Evolutionary conservation across 306 rosid species (phyloP).

Genomic region (Urtica urens): DNA sequence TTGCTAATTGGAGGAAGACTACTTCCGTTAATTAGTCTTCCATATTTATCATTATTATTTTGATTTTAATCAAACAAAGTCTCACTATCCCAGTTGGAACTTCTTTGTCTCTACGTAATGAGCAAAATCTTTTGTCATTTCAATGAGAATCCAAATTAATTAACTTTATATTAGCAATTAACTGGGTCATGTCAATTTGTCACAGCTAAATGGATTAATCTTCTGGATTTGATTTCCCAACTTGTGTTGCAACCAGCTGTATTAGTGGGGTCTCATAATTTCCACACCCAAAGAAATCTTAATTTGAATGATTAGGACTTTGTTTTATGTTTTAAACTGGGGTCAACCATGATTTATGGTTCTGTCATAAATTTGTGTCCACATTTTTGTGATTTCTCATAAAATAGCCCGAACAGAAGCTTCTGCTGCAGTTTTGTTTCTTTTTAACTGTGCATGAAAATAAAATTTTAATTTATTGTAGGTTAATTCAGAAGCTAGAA

Average conservation of each 20-base stretch:
- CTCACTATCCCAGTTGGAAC: constrained; percentile 17
- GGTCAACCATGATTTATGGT: constrained; percentile 64
- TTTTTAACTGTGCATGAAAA: constrained; percentile 25
- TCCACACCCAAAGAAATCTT: constrained; percentile 31
- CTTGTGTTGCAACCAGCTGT: constrained; percentile 93
- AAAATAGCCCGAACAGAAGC: constrained; percentile 36
- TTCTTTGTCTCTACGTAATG: constrained; percentile 28
- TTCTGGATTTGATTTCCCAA: constrained; percentile 56
- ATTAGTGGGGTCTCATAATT: constrained; percentile 55
- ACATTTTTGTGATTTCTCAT: constrained; percentile 29
- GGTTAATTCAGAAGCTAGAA: background rate
- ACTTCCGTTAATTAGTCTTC: background rate
- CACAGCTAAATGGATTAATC: constrained; percentile 40
- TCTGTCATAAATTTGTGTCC: constrained; percentile 32
- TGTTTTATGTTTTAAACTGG: constrained; percentile 20
- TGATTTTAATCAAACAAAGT: constrained; percentile 10
- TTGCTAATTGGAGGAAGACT: constrained; percentile 37
- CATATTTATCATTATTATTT: background rate
- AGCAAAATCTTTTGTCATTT: constrained; percentile 27
- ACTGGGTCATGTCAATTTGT: constrained; percentile 54
- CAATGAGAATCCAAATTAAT: constrained; percentile 23
- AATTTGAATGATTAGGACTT: constrained; percentile 43
- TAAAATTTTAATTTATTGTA: constrained; percentile 12
- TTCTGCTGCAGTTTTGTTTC: constrained; percentile 32
- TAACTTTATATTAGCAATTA: constrained; percentile 15